Base-by-base conservation (phyloP, 805 yeast species). In the Jamesozyma piceae region DNA sequence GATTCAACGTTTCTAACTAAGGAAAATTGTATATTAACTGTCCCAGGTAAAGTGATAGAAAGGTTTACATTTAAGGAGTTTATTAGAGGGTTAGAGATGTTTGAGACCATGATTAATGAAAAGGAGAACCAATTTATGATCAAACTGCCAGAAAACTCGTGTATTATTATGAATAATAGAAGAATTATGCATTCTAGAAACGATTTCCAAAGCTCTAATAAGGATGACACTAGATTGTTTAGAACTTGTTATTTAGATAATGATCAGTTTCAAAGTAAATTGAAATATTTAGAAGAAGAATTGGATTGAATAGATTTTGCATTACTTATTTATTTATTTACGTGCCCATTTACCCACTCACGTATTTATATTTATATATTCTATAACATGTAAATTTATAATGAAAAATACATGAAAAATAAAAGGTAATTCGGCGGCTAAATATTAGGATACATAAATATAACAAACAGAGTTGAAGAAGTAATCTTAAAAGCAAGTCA, bases 201-300 rank as follows among this genome's bases (percentile, higher is more conserved):
- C 72, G 49, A 71, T 68, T 43, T 71, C 73, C 11, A 75, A 71
- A 6, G 67, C 19, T 13, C 65, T 24, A 21, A 38, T 11, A 29
- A 30, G 17, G 32, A 30, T n/a, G 17, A 32, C n/a, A 19, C 32
- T 17, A 69, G 92, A 48, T 79, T 87, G 83, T 64, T 84, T 42
- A 79, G 81, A 71, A 90, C 90, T 1, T 76, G 86, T 38, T 83
- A 82, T 56, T 62, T 81, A 22, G 90, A 83, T 54, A 77, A 75
- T 17, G 94, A 83, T 55, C 68, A 83, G 29, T 81, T 71, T 58
- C 65, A 77, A 47, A 80, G 88, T n/a, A 77, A 69, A 47, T 57
- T 79, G 37, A 67, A 80, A 51, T 62, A 60, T 20, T 33, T 62
- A 30, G 60, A 55, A 32, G 59, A 54, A 37, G 47, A 50, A 38